Conservation (phyloP, 164 flowering plant genomes). For the Macadamia integrifolia region DNA sequence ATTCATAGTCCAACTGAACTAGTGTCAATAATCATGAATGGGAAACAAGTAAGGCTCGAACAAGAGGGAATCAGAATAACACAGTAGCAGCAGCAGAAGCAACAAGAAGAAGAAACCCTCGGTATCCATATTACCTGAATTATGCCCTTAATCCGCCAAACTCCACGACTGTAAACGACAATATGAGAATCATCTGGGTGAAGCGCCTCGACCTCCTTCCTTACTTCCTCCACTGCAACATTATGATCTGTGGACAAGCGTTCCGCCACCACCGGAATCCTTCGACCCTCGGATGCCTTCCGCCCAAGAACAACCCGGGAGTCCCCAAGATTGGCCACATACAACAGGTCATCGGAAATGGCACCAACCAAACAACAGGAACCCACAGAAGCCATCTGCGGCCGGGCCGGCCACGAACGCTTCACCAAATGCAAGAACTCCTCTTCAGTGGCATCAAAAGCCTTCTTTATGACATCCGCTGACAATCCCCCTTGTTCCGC, state of each 20-base stretch:
- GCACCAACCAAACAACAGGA: constrained; percentile 47
- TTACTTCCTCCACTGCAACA: constrained; percentile 73
- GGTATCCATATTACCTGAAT: constrained; percentile 58
- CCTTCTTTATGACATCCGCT: constrained; percentile 35
- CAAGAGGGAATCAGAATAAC: not conserved
- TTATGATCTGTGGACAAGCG: constrained; percentile 83
- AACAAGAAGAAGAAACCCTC: not conserved
- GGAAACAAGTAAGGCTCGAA: not conserved
- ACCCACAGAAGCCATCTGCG: constrained; percentile 42
- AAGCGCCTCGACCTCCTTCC: constrained; percentile 67
- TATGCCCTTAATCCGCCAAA: constrained; percentile 94
- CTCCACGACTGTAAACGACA: constrained; percentile 71
- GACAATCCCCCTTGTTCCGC: constrained; percentile 43
- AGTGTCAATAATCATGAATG: not conserved
- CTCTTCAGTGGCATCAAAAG: constrained; percentile 37
- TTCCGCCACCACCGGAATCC: constrained; percentile 38
- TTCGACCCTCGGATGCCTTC: constrained; percentile 12
- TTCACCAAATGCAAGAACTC: constrained; percentile 37
- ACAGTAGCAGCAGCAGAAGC: too few relatives aligned
- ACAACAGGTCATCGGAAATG: constrained; percentile 28
- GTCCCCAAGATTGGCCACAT: constrained; percentile 46
- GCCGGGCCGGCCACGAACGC: constrained; percentile 25
- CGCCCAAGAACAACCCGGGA: constrained; percentile 43
- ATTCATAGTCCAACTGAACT: too few relatives aligned
- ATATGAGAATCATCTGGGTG: constrained; percentile 92